Evolutionary conservation across 192 early-diverging fungal species (phyloP), one percentile per base, ranked within the genome.

Genomic region (Coemansia reversa): DNA sequence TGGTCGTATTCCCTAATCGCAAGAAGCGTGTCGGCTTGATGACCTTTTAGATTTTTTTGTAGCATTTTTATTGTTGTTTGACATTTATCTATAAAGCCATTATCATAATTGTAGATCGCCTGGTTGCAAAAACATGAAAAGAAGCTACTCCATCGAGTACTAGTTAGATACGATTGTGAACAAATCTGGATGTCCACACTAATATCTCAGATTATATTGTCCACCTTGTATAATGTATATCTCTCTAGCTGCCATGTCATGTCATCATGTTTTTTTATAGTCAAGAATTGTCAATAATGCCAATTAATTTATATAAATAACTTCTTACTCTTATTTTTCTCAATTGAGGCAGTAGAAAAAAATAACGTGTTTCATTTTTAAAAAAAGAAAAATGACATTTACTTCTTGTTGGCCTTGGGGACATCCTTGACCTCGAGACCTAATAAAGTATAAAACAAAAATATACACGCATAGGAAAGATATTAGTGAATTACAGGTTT

Each of bases 1-100:
- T 89, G 69, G 75, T 88, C 27, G 85, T 91, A 4, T 84, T 81
- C 58, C 82, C 82, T 5, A 66, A 77, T n/a, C 77, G 82, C 71
- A 79, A 79, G 35, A 84, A 77, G 65, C 82, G 75, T 47, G 72
- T 75, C 1, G 78, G 73, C 16, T 42, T 84, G 56, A 70, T 84
- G 74, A 84, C 82, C 2, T 81, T 80, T 39, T 84, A 83, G 45
- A 2, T 23, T 28, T 32, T 50, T 5, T 47, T 55, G 48, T 18
- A 55, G 39, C 33, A 65, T 50, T 16, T 19, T 32, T 16, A 4
- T 9, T 28, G 27, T 45, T 35, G 19, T 60, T 60, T 60, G 9
- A 25, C 22, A 55, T 55, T 55, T 24, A 55, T 18, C 24, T 54
- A 29, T 16, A 52, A 52, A 52, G 4, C 4, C 16, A 52, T n/a